Evolutionary conservation across 768 basidiomycete genomes (phyloP), one percentile per base, ranked within the genome.

Genomic region (Holtermanniella nyarrowii): DNA sequence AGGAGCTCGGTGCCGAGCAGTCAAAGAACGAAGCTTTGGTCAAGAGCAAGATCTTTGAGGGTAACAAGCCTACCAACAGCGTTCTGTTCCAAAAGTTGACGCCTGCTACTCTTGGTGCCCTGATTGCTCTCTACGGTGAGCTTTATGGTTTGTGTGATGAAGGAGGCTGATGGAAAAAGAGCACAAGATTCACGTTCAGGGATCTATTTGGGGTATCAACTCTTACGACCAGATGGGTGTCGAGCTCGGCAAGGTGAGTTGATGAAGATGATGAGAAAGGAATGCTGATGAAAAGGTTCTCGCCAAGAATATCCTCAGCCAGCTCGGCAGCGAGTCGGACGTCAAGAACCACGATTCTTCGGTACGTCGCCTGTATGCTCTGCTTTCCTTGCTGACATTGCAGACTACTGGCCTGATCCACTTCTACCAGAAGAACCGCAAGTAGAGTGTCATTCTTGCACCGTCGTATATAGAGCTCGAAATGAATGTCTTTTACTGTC

Each of bases 221-320:
- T 90, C 88, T 2, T 97, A 88, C 70, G 91, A 97, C 72, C 95
- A 97, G 82, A 95, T 96, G 91, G 95, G 95, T 70, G 93, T 97
- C 59, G 93, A 97, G 73, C 84, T 97, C 49, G 91, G 91, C 52
- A 97, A 97, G 72, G 72, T 71, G 47, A 23, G 63, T 58, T 11
- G 10, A 24, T n/a, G 21, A 41, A 12, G 21, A 23, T 40, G 42
- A 21, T 44, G 20, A 41, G 25, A 39, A 14, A n/a, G 16, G 12
- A 13, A 11, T 24, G 10, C 41, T 7, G 22, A 3, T 25, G 47
- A 45, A 12, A 50, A 72, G 68, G 86, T 91, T 3, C 80, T 99
- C 42, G 95, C 95, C 1, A 97, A 96, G 81, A 85, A 84, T 62
- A 97, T 99, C 63, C 78, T 97, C 46, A 78, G 81, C 1, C 90